Percentiles rank a stretch among this genome's conserved stretches.
These are phyloP conservation scores for Rhodotorula sp. DNA, from an alignment of 1,284 basidiomycete species.

Conservation along the genomic window DNA sequence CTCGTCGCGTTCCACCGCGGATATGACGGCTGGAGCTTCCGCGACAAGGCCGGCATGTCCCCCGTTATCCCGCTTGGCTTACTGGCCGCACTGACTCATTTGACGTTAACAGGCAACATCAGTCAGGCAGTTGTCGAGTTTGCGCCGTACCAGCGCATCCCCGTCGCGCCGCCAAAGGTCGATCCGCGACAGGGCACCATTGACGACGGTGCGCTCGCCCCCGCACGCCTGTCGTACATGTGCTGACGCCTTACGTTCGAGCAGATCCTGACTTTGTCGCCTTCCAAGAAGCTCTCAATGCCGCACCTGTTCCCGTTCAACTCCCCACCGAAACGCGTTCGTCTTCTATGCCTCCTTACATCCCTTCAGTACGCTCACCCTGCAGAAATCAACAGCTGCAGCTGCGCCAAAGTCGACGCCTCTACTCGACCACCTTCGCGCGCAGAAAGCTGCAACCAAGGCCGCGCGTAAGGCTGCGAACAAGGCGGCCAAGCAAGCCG, in stretches of 20 bases:
- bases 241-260: background rate
- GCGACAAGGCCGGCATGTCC: constrained; percentile 77
- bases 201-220: constrained; percentile 62
- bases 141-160: constrained; percentile 85
- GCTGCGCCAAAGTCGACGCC: constrained; percentile 77
- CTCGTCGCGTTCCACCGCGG: constrained; percentile 75
- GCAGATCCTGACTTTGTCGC: constrained; percentile 38
- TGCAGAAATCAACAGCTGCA: background rate
- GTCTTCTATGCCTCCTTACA: constrained; percentile 42
- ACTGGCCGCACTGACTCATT: background rate
- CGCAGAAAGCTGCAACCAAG: constrained; percentile 67
- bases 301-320: constrained; percentile 59
- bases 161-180: constrained; percentile 68
- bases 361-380: background rate
- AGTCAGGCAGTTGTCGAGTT: constrained; percentile 88
- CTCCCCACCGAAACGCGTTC: constrained; percentile 63
- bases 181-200: constrained; percentile 73
- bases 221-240: background rate
- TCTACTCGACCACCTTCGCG: constrained; percentile 77
- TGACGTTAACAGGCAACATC: constrained; percentile 67
- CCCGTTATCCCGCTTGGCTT: background rate
- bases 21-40: constrained; percentile 89
- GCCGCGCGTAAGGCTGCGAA: constrained; percentile 25
- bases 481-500: background rate
- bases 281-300: constrained; percentile 26